Percentiles rank a stretch among this genome's conserved stretches.
phyloP scores from a whole-genome alignment of 805 yeast genomes.

The Starmerella vaccinii region DNA sequence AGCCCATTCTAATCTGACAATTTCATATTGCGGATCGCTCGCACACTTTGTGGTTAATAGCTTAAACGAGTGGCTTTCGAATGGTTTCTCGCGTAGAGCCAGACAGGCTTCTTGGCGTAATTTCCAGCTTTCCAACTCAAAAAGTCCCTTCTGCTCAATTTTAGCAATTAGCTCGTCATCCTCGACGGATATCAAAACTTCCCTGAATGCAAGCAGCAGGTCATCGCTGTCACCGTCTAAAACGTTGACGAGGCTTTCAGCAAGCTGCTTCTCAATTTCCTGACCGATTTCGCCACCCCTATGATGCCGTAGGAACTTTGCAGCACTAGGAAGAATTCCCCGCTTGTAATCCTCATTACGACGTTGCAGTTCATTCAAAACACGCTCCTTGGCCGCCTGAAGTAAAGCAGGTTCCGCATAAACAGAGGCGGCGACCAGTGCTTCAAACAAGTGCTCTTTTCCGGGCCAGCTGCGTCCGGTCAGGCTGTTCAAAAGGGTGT shows the following conservation, averaged over 20 bases:
- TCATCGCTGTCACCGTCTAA: constrained; percentile 31
- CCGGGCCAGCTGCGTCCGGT: constrained; percentile 83
- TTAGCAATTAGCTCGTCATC: neutral
- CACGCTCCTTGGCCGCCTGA: constrained; percentile 36
- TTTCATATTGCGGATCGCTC: constrained; percentile 34
- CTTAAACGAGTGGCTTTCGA: constrained; percentile 15
- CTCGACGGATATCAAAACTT: constrained; percentile 1
- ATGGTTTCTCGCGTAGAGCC: constrained; percentile 26
- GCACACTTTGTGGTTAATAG: constrained; percentile 13
- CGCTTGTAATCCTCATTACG: constrained; percentile 55
- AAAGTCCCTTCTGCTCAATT: constrained; percentile 25
- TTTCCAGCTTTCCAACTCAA: constrained; percentile 44
- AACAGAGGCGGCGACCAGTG: constrained; percentile 49
- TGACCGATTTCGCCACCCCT: constrained; percentile 27
- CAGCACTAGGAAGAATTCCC: constrained; percentile 44
- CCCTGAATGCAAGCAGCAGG: constrained; percentile 15
- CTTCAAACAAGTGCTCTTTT: constrained; percentile 63
- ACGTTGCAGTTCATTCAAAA: constrained; percentile 53
- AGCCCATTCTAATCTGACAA: constrained; percentile 45
- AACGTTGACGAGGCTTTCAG: constrained; percentile 36
- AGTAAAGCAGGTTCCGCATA: constrained; percentile 32
- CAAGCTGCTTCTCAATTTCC: constrained; percentile 27
- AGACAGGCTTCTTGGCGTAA: constrained; percentile 42
- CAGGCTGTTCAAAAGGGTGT: constrained; percentile 51
- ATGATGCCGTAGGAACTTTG: constrained; percentile 37